phyloP scores from a whole-genome alignment of 495 filamentous ascomycete genomes.

The Hypoxylon fragiforme region DNA sequence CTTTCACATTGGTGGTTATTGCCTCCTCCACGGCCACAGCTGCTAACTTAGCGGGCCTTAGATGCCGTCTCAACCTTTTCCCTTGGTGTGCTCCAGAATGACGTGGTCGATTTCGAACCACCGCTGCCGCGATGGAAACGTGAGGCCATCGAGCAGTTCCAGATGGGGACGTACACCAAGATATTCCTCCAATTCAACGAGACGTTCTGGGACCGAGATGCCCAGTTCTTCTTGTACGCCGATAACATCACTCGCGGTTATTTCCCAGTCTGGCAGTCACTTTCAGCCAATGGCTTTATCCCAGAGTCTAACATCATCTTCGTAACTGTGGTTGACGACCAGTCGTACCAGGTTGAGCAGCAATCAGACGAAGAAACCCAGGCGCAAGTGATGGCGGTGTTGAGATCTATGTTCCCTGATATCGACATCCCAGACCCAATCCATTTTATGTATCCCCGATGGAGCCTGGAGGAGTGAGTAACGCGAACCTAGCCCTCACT shows the following conservation, averaged over 20 bases:
- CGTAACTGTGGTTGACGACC: slow-evolving; percentile 63
- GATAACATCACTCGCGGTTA: slow-evolving; percentile 64
- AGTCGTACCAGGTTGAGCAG: slow-evolving; percentile 66
- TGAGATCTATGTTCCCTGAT: slow-evolving; percentile 68
- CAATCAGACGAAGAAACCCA: slow-evolving; percentile 66
- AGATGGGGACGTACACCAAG: slow-evolving; percentile 79
- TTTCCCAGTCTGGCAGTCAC: slow-evolving; percentile 73
- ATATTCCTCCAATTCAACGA: slow-evolving; percentile 75
- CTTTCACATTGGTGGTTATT: too few species aligned
- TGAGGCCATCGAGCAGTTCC: slow-evolving; percentile 65
- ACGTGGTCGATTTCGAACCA: slow-evolving; percentile 63
- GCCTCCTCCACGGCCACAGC: too few species aligned
- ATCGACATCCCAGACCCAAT: slow-evolving; percentile 65
- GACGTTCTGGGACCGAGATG: slow-evolving; percentile 69
- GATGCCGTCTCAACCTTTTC: slow-evolving; percentile 45
- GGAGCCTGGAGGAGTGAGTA: slow-evolving; percentile 58
- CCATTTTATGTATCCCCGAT: slow-evolving; percentile 71
- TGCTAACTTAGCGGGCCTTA: slow-evolving; percentile 9
- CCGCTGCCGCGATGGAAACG: slow-evolving; percentile 68
- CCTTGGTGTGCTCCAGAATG: slow-evolving; percentile 69
- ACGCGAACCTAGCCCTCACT: neutral
- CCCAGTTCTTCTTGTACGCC: slow-evolving; percentile 74
- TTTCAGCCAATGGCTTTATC: slow-evolving; percentile 61
- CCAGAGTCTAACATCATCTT: slow-evolving; percentile 69
- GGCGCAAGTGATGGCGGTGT: slow-evolving; percentile 61